Conservation (phyloP, 805 yeast species). For the Wickerhamomyces subpelliculosus region DNA sequence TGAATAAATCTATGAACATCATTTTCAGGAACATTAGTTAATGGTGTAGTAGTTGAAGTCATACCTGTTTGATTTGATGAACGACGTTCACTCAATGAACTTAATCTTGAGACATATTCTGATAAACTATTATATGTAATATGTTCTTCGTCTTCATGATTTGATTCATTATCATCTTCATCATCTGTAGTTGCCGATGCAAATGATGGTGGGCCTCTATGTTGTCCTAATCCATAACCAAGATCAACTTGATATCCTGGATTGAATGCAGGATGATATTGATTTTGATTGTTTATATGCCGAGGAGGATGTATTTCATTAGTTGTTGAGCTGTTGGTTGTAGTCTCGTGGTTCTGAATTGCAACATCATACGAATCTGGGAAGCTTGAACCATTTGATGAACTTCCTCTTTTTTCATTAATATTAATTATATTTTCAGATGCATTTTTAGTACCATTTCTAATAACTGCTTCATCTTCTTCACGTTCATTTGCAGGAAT, state of each 20-base stretch:
- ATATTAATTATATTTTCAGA: neutral
- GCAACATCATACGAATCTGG: neutral
- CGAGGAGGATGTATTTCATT: neutral
- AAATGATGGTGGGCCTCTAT: conserved; percentile 21
- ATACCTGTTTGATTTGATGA: neutral
- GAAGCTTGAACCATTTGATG: conserved; percentile 4
- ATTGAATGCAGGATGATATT: too few relatives aligned
- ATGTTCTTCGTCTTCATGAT: conserved; percentile 1
- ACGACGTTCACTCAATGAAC: conserved; percentile 7
- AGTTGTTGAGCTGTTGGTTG: neutral
- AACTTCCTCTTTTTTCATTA: conserved; percentile 1
- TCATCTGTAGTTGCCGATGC: conserved; percentile 14
- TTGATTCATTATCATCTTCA: neutral
- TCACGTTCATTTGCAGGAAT: conserved; percentile 3
- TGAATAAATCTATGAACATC: neutral
- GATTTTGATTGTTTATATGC: too few relatives aligned
- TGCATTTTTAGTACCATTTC: neutral
- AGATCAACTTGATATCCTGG: conserved; percentile 17
- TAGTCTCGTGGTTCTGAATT: neutral
- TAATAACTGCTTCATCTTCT: neutral
- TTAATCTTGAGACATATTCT: conserved; percentile 16
- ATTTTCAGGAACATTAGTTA: neutral
- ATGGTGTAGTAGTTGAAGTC: neutral
- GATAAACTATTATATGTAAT: conserved; percentile 4
- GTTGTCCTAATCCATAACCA: conserved; percentile 18